Evolutionary conservation across 257 asterid genomes (phyloP).

Genomic region (Oldenlandia corymbosa): DNA sequence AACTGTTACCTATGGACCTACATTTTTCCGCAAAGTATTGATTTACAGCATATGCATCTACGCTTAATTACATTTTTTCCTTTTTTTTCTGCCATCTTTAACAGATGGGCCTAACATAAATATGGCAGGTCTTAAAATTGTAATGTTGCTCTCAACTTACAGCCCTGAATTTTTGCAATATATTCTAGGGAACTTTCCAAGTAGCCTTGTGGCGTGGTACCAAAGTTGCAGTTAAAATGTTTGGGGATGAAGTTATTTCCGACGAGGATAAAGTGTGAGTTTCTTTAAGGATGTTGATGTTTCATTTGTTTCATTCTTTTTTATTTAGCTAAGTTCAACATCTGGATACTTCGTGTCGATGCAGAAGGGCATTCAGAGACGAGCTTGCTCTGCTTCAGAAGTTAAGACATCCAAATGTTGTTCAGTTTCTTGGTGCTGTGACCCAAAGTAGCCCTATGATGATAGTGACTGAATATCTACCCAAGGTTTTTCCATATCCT

Average conservation of each 20-base stretch:
- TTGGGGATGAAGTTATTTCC: slow-evolving; percentile 63
- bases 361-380: slow-evolving; percentile 75
- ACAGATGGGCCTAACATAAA: no score
- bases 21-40: neutral
- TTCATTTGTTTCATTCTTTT: slow-evolving; percentile 1
- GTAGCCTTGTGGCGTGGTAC: slow-evolving; percentile 89
- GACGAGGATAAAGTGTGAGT: slow-evolving; percentile 91
- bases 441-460: slow-evolving; percentile 98
- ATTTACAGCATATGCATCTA: no score
- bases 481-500: slow-evolving; percentile 49
- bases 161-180: slow-evolving; percentile 3
- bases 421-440: slow-evolving; percentile 97
- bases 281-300: slow-evolving; percentile 7
- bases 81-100: no score
- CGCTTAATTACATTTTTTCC: no score
- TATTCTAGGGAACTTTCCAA: slow-evolving; percentile 68
- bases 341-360: slow-evolving; percentile 6
- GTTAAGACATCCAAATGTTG: slow-evolving; percentile 91
- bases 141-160: no score
- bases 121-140: no score
- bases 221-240: slow-evolving; percentile 80
- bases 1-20: neutral
- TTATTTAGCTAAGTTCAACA: neutral
- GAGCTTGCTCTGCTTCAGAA: slow-evolving; percentile 93
- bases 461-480: slow-evolving; percentile 95